Percentiles rank a stretch among this genome's conserved stretches.
These are phyloP conservation scores for Arachis stenosperma DNA, from an alignment of 306 rosid genomes.

Conservation along the genomic window DNA sequence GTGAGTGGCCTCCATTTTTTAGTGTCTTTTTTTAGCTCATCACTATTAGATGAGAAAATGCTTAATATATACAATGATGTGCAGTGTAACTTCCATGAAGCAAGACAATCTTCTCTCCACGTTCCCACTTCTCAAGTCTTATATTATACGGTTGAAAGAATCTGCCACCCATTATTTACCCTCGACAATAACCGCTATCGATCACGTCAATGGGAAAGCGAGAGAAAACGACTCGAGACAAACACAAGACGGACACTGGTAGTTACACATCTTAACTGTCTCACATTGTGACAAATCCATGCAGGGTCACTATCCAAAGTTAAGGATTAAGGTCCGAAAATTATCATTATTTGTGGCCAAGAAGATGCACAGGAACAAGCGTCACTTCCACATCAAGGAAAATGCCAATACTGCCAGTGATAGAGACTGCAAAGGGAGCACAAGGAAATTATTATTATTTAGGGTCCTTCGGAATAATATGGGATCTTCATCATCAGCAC, in stretches of 20 bases:
- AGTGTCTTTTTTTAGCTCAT: too few species aligned
- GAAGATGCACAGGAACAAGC: conserved; percentile 40
- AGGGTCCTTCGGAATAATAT: conserved; percentile 29
- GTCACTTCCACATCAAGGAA: conserved; percentile 24
- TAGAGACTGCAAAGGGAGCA: neutral
- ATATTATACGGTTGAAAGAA: too few species aligned
- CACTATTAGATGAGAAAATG: too few species aligned
- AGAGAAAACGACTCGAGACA: neutral
- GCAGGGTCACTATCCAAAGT: conserved; percentile 28
- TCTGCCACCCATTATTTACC: neutral
- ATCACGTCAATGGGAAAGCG: conserved; percentile 7
- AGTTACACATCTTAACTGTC: neutral
- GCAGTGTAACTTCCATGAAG: neutral
- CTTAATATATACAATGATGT: too few species aligned
- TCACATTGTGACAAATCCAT: neutral
- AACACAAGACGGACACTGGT: neutral
- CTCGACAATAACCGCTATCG: conserved; percentile 31
- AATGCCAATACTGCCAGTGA: neutral
- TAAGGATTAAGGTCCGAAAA: conserved; percentile 47
- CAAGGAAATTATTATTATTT: conserved; percentile 3
- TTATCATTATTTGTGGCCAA: conserved; percentile 35
- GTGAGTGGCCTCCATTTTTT: too few species aligned
- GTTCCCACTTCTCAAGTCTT: neutral
- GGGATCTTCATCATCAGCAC: neutral
- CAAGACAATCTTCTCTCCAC: neutral